These are phyloP conservation scores for Eucalyptus coolabah DNA, from an alignment of 345 rosid genomes.

Conservation along the genomic window DNA sequence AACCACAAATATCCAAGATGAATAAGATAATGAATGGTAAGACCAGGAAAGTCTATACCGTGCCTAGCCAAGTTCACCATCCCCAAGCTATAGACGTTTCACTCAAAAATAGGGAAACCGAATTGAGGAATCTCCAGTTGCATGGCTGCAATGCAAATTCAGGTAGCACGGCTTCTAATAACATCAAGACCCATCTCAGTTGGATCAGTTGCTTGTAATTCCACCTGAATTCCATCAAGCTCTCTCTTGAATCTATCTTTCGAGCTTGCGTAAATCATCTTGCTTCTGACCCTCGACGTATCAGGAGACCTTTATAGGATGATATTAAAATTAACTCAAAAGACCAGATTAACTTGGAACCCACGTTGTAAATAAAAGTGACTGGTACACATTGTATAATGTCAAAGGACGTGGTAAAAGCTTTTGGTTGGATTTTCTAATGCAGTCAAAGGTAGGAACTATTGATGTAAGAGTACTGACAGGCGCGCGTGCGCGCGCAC, in stretches of 20 bases:
- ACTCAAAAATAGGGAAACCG: neutral
- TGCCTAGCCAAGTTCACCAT: slow-evolving; percentile 1
- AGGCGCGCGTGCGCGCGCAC: neutral
- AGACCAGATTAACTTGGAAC: neutral
- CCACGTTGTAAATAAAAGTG: neutral
- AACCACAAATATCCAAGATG: neutral
- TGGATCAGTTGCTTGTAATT: slow-evolving; percentile 22
- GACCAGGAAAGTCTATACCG: neutral
- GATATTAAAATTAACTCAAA: neutral
- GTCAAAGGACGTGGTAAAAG: neutral
- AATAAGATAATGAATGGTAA: neutral
- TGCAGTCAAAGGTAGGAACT: neutral
- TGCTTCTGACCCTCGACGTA: slow-evolving; percentile 18
- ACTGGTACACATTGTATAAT: neutral
- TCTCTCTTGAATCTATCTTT: slow-evolving; percentile 25
- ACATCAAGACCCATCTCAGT: slow-evolving; percentile 28
- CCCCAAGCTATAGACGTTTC: slow-evolving; percentile 13
- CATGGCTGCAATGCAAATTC: neutral
- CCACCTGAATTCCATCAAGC: slow-evolving; percentile 22
- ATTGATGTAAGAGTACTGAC: neutral
- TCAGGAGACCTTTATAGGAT: slow-evolving; percentile 12
- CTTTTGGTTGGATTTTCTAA: neutral
- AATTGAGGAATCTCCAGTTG: neutral
- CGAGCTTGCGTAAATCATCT: slow-evolving; percentile 27
- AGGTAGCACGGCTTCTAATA: slow-evolving; percentile 22